A percentile compares a stretch with the other conserved stretches of the same genome.
Conservation (phyloP, 371 early-diverging fungal genomes). For the Sporodiniella umbellata region DNA sequence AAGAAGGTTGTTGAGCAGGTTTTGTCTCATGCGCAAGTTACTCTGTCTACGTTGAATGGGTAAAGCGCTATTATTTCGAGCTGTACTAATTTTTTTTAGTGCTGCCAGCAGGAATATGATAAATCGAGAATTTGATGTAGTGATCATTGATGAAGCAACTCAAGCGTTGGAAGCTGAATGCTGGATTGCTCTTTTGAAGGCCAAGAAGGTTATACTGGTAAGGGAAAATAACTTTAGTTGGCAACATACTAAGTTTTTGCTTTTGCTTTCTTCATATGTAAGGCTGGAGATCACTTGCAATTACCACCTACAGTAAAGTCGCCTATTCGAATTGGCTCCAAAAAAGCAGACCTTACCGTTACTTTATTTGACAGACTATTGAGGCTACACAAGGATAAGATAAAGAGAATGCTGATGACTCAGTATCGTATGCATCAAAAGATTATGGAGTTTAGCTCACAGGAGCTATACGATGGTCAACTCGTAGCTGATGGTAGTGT, state of each 20-base stretch:
- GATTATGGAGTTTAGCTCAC: slow-evolving; percentile 80
- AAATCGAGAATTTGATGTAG: slow-evolving; percentile 78
- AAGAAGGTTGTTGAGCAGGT: slow-evolving; percentile 63
- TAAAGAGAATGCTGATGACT: slow-evolving; percentile 69
- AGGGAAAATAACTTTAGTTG: background rate
- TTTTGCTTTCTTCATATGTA: background rate
- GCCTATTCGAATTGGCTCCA: slow-evolving; percentile 10
- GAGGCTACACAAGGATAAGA: slow-evolving; percentile 46
- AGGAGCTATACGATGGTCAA: slow-evolving; percentile 57
- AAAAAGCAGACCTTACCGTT: slow-evolving; percentile 31
- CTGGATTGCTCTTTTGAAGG: slow-evolving; percentile 86
- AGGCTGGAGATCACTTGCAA: slow-evolving; percentile 95
- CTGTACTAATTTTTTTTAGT: no score
- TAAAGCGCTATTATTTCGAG: no score
- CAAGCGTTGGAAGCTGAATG: slow-evolving; percentile 90
- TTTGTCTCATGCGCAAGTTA: slow-evolving; percentile 58
- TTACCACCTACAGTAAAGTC: slow-evolving; percentile 82
- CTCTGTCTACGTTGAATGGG: slow-evolving; percentile 65
- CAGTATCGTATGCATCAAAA: slow-evolving; percentile 90
- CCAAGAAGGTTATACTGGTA: slow-evolving; percentile 74
- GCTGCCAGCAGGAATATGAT: slow-evolving; percentile 55
- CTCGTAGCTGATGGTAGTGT: slow-evolving; percentile 71
- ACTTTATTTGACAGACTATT: slow-evolving; percentile 76
- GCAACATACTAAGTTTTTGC: background rate
- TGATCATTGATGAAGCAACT: slow-evolving; percentile 94